phyloP scores from a whole-genome alignment of 305 asterid genomes.

The Fraxinus xanthoxyloides region DNA sequence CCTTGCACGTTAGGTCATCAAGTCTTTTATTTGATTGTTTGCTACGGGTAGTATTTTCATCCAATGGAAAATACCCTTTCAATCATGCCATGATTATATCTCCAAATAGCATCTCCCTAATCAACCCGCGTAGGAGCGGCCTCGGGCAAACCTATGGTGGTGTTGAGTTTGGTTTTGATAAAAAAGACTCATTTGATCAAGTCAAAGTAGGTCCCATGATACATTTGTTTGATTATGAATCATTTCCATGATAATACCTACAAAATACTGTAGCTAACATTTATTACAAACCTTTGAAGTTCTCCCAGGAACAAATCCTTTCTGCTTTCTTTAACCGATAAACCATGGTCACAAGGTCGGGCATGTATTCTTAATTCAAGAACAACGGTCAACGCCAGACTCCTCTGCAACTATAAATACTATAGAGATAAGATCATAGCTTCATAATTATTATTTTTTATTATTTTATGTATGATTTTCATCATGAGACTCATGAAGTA shows the following conservation, averaged over 20 bases:
- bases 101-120: background rate
- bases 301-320: background rate
- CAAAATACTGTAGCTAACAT: background rate
- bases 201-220: background rate
- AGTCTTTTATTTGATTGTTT: background rate
- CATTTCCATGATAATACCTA: background rate
- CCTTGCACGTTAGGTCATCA: background rate
- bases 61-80: background rate
- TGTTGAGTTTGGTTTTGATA: background rate
- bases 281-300: background rate
- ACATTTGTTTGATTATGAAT: background rate
- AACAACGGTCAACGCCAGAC: background rate
- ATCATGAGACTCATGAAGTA: constrained; percentile 8
- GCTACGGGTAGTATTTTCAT: background rate
- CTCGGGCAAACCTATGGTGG: background rate
- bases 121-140: background rate
- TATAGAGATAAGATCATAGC: background rate
- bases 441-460: background rate
- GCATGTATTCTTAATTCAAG: background rate
- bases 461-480: background rate
- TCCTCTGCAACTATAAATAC: background rate
- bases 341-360: background rate
- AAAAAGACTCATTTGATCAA: background rate
- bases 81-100: background rate
- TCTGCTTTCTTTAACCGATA: background rate